Base-by-base conservation (phyloP, 345 rosid genomes). In the Eucalyptus rudis region DNA sequence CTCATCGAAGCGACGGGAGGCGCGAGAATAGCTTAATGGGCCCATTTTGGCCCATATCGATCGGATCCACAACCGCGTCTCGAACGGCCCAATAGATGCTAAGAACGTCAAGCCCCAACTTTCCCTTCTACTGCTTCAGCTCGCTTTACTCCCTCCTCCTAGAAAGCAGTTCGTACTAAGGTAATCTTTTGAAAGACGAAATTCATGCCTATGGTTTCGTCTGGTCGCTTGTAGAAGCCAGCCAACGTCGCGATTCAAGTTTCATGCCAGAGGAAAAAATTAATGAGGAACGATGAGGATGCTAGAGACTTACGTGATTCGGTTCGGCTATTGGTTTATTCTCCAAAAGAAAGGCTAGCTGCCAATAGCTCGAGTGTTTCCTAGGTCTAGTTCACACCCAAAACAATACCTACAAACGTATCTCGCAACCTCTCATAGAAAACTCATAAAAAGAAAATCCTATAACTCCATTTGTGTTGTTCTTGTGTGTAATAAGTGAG, bases 281-380 rank as follows among this genome's bases (percentile, higher is more conserved):
- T 14, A 15, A n/a, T 4, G 10, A n/a, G 76, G 1, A n/a, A 64
- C 3, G 20, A 64, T 64, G 7, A 64, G 5, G 5, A 64, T n/a
- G 31, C 17, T 12, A 7, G 14, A 36, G 27, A 36, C 45, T 36
- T 71, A 10, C 14, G 5, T 10, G 25, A 9, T 71, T 71, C 4
- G 25, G 3, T 19, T 6, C 0, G 0, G 10, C 25, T 19, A 4
- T 71, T 19, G 7, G 3, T 36, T 10, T 12, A 22, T 6, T 5
- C 13, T 71, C 13, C 43, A 71, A 7, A 5, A 0, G 8, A 11
- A 19, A 8, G 27, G 27, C 45, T 4, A 19, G 24, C 7, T 1
- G 4, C 81, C 25, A 19, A 20, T 71, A 3, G 81, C 81, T 68
- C 0, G 4, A 19, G 81, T 71, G 13, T 71, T 33, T 71, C 13